phyloP scores from a whole-genome alignment of 1,284 basidiomycete genomes.

The Puccinia triticina region DNA sequence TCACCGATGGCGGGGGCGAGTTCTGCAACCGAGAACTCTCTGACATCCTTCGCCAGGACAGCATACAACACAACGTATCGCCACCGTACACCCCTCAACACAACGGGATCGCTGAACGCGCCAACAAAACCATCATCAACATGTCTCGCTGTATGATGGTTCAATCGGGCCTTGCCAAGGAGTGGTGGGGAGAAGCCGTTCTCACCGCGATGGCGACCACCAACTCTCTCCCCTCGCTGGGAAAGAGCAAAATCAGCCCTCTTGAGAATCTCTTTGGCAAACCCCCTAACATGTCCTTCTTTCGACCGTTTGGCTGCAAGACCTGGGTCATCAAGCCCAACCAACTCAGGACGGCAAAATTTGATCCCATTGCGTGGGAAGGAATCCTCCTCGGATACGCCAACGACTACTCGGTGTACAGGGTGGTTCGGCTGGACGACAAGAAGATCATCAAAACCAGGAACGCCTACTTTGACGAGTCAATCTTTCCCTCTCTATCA shows the following conservation, averaged over 20 bases:
- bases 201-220: background rate
- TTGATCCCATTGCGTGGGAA: background rate
- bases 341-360: background rate
- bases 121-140: too few species aligned
- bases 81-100: too few species aligned
- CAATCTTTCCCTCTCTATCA: background rate
- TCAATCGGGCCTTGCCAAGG: background rate
- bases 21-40: too few species aligned
- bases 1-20: background rate
- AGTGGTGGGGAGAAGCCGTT: conserved; percentile 7
- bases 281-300: too few species aligned
- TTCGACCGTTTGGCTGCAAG: too few species aligned
- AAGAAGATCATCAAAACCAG: background rate
- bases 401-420: background rate
- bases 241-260: too few species aligned
- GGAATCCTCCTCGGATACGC: background rate
- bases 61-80: too few species aligned
- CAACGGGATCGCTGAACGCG: too few species aligned
- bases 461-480: conserved; percentile 11
- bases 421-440: background rate
- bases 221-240: too few species aligned
- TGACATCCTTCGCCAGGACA: too few species aligned
- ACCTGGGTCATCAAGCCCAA: background rate
- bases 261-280: too few species aligned
- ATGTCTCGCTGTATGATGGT: conserved; percentile 8